Conservation (phyloP, 2,329 filamentous ascomycete species). For the Penicillium janthinellum region DNA sequence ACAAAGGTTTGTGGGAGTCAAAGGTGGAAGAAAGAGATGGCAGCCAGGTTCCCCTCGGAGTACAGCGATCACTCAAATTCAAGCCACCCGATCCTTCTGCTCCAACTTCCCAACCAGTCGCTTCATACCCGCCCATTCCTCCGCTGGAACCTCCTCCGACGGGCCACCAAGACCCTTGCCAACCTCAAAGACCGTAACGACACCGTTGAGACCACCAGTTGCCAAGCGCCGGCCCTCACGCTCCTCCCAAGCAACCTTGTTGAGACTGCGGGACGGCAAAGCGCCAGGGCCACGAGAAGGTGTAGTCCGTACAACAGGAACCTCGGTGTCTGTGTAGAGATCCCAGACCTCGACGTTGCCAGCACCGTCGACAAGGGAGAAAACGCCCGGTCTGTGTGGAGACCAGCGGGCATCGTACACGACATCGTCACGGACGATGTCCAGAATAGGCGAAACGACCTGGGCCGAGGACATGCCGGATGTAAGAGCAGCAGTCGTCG, state of each 20-base stretch:
- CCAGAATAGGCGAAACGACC: conserved; percentile 72
- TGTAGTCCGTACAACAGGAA: conserved; percentile 78
- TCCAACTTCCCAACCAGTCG: conserved; percentile 79
- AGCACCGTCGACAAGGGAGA: conserved; percentile 89
- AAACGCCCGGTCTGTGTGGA: conserved; percentile 89
- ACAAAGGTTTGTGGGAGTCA: neutral
- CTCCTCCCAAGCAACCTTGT: conserved; percentile 92
- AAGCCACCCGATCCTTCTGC: conserved; percentile 44
- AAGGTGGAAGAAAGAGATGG: conserved; percentile 3
- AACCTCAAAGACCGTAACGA: conserved; percentile 91
- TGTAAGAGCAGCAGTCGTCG: conserved; percentile 42
- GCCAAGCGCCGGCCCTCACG: conserved; percentile 84
- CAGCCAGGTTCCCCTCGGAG: neutral
- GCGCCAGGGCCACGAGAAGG: conserved; percentile 65
- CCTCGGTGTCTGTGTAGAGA: conserved; percentile 86
- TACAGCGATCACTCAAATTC: conserved; percentile 8
- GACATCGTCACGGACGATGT: conserved; percentile 91
- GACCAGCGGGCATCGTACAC: conserved; percentile 98
- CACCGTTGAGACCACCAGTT: conserved; percentile 87
- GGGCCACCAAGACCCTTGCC: conserved; percentile 75
- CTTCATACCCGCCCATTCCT: conserved; percentile 94
- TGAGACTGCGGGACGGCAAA: conserved; percentile 81
- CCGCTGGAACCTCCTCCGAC: conserved; percentile 77
- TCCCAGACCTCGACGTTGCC: conserved; percentile 96
- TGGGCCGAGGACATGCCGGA: conserved; percentile 46